phyloP scores from a whole-genome alignment of 2,329 filamentous ascomycete genomes.

The Trichoderma sp. region DNA sequence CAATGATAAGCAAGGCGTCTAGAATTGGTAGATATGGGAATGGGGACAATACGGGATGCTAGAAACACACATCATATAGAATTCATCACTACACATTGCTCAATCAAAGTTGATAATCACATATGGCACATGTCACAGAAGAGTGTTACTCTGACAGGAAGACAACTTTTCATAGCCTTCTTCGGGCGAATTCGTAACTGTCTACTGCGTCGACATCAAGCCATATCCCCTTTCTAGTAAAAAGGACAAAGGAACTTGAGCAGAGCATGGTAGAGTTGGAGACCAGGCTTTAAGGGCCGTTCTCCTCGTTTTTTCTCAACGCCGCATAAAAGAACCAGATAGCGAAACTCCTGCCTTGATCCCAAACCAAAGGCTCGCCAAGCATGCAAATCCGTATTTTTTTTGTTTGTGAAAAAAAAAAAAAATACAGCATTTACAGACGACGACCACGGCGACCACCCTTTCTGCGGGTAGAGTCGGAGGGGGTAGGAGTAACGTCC shows the following conservation, averaged over 20 bases:
- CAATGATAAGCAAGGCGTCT: background rate
- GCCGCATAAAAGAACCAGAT: constrained; percentile 55
- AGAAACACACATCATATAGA: background rate
- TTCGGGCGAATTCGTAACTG: constrained; percentile 44
- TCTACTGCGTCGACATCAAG: constrained; percentile 36
- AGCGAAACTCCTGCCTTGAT: constrained; percentile 36
- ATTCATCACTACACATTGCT: background rate
- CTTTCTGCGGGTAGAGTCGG: constrained; percentile 99
- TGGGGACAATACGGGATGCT: background rate
- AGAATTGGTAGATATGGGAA: background rate
- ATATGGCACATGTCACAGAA: constrained; percentile 17
- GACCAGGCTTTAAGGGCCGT: constrained; percentile 64
- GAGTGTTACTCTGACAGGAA: constrained; percentile 29
- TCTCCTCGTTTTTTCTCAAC: constrained; percentile 69
- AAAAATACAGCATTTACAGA: constrained; percentile 63
- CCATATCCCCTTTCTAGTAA: background rate
- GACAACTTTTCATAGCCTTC: constrained; percentile 40
- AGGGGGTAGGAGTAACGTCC: constrained; percentile 98
- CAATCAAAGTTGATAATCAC: background rate
- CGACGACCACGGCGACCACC: constrained; percentile 99
- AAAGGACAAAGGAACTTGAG: constrained; percentile 28
- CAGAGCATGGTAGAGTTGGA: constrained; percentile 53
- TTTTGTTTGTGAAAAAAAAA: background rate
- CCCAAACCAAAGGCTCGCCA: constrained; percentile 29
- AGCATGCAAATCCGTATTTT: constrained; percentile 6